Conservation (phyloP, 2,329 filamentous ascomycete genomes). For the Mycocentrospora acerina region DNA sequence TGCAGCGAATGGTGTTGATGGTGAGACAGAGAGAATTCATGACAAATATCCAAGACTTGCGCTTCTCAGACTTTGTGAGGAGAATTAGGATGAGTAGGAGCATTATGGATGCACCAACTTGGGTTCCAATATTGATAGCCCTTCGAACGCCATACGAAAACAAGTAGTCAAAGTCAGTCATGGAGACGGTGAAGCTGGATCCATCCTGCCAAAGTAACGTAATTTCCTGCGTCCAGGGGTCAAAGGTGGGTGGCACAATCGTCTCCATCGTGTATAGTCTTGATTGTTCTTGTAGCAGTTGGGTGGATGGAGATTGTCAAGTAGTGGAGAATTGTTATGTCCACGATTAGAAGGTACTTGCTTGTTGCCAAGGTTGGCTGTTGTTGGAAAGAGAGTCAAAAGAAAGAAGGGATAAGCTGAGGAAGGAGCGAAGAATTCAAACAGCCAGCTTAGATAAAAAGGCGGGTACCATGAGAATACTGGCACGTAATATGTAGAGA, state of each 20-base stretch:
- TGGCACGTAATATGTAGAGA: conserved; percentile 7
- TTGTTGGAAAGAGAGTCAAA: background rate
- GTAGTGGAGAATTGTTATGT: background rate
- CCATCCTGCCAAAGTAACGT: conserved; percentile 51
- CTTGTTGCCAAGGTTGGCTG: background rate
- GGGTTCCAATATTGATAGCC: conserved; percentile 67
- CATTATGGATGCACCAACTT: conserved; percentile 68
- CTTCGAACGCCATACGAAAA: conserved; percentile 52
- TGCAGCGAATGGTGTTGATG: conserved; percentile 61
- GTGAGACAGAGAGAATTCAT: conserved; percentile 65
- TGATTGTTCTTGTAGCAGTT: too few relatives aligned
- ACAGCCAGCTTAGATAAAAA: background rate
- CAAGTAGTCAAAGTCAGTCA: too few relatives aligned
- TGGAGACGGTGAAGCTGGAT: conserved; percentile 42
- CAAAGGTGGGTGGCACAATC: conserved; percentile 39
- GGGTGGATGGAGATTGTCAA: too few relatives aligned
- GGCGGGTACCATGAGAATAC: background rate
- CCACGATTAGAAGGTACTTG: background rate
- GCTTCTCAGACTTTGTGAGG: conserved; percentile 67
- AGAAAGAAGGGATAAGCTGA: conserved; percentile 1
- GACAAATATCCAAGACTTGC: conserved; percentile 63
- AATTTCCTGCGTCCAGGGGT: conserved; percentile 56
- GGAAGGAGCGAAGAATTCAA: conserved; percentile 4
- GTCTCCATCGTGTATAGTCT: conserved; percentile 12
- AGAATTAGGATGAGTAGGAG: conserved; percentile 67